A percentile compares a stretch with the other conserved stretches of the same genome.
Conservation (phyloP, 495 filamentous ascomycete genomes). For the Bombardia bombarda region DNA sequence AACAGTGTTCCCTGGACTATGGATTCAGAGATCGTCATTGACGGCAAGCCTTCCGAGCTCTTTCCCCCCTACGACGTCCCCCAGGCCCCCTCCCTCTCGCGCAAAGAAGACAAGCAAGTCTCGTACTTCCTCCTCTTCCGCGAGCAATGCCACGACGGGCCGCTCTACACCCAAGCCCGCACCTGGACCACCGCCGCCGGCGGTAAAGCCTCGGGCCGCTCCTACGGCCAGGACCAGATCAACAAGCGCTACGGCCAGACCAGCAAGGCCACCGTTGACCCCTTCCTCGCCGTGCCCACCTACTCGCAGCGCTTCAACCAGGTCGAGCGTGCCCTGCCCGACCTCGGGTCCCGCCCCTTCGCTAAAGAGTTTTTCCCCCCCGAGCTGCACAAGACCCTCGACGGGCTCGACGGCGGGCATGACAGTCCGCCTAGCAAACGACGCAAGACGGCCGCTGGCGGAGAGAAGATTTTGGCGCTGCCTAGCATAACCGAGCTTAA, state of each 20-base stretch:
- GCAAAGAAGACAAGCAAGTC: slow-evolving; percentile 34
- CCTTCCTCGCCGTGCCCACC: slow-evolving; percentile 42
- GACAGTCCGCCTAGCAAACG: slow-evolving; percentile 12
- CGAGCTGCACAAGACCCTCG: slow-evolving; percentile 44
- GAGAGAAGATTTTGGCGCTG: slow-evolving; percentile 22
- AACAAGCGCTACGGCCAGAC: slow-evolving; percentile 41
- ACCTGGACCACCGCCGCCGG: slow-evolving; percentile 11
- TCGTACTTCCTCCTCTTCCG: slow-evolving; percentile 39
- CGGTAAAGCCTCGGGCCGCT: slow-evolving; percentile 14
- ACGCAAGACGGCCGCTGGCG: slow-evolving; percentile 21
- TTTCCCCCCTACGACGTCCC: slow-evolving; percentile 40
- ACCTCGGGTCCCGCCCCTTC: slow-evolving; percentile 33
- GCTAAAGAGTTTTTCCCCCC: slow-evolving; percentile 42
- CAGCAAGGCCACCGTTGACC: slow-evolving; percentile 40
- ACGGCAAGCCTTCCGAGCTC: slow-evolving; percentile 33
- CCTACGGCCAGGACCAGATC: slow-evolving; percentile 41
- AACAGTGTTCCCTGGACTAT: slow-evolving; percentile 26
- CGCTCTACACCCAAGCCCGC: slow-evolving; percentile 41
- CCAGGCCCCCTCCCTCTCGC: slow-evolving; percentile 25
- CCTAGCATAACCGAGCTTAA: slow-evolving; percentile 23
- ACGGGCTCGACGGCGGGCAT: slow-evolving; percentile 28
- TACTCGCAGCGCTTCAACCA: slow-evolving; percentile 41
- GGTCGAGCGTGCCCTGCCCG: slow-evolving; percentile 37
- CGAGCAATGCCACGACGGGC: slow-evolving; percentile 36
- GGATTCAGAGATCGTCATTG: slow-evolving; percentile 22